Evolutionary conservation across 805 yeast genomes (phyloP), one percentile per base, ranked within the genome.

Genomic region (Myxozyma sirexii): DNA sequence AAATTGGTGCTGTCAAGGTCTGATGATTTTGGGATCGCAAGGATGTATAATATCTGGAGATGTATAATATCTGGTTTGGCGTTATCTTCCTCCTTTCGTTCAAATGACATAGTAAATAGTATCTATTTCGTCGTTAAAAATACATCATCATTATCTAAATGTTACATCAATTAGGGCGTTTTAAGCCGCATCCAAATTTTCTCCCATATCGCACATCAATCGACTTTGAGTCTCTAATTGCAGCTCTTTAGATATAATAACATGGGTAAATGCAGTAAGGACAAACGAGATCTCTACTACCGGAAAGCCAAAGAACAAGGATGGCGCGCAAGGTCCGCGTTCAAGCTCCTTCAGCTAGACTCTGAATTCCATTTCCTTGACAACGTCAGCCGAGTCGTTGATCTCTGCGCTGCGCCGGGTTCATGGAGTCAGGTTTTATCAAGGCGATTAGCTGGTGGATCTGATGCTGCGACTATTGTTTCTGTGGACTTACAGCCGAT

Each of bases 401-500:
- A 94, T 75, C 79, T 94, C 31, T 94, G 99, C 79, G 99, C 99
- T 38, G 99, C 98, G 3, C 97, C 97, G 0, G 97, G 97, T 0
- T 91, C 97, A 2, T 94, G 99, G 99, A 88, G 96, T 1, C 99
- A 94, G 72, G 99, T 94, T 0, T 80, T 94, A 13, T 86, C 94
- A 33, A 75, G 89, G 66, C 85, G 86, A 68, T 27, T 62, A 21
- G 24, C 54, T 10, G 53, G 45, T 6, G 77, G 79, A 10, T 37
- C 23, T 3, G 43, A 31, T 29, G 43, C 44, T 24, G 84, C 89
- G 41, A 88, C 86, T 68, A 90, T 94, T 45, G 96, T 94, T 7
- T 90, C 97, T 0, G 99, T 94, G 1, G 99, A 94, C 73, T 78
- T 94, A 56, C 99, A 94, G 72, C 97, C 99, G 4, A 94, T 94